Base-by-base conservation (phyloP, 169 alveolate species). In the Cryptosporidium sp. region DNA sequence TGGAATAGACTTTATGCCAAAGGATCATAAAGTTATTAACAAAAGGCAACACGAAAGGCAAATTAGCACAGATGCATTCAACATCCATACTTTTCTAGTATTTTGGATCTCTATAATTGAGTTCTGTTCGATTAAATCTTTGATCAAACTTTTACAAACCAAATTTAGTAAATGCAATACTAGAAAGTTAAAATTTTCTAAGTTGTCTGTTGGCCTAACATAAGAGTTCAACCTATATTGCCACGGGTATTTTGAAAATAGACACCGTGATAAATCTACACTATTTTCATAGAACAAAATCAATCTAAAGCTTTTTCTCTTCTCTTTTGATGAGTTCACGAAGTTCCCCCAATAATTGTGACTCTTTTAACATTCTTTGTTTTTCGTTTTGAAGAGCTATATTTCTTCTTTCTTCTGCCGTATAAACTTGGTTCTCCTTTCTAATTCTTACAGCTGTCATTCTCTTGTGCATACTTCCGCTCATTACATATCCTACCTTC, bases 401-500 rank as follows among this genome's bases (percentile, higher is more conserved):
- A 26, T 95, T 95, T 72, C 96, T 92, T 60, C 94, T 94, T 52
- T 95, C 95, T 75, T 95, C 96, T 16, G 94, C 95, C 56, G 96
- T 91, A 56, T 92, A 87, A 8, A 94, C 95, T 85, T 96, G 95
- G 72, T 92, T 94, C 85, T 96, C 97, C 70, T 95, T 95, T 91
- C 97, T 91, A 56, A 94, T 92, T 53, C 98, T 94, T 37, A 96
- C 95, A n/a, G 98, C 97, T 89, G 95, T 95, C 97, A 95, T 96
- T 70, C 96, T 93, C 70, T 94, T 93, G 70, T 93, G 92, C 68
- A 95, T 92, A 42, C 96, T 92, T 37, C 99, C 99, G 80, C 97
- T 94, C 99, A 97, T 97, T 31, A 97, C 99, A 86, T 96, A 97
- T 14, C 98, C 99, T 37, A 96, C 91, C 37, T 91, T 92, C 92